Conservation (phyloP, 2,329 filamentous ascomycete genomes). For the Pyrenophora teres region DNA sequence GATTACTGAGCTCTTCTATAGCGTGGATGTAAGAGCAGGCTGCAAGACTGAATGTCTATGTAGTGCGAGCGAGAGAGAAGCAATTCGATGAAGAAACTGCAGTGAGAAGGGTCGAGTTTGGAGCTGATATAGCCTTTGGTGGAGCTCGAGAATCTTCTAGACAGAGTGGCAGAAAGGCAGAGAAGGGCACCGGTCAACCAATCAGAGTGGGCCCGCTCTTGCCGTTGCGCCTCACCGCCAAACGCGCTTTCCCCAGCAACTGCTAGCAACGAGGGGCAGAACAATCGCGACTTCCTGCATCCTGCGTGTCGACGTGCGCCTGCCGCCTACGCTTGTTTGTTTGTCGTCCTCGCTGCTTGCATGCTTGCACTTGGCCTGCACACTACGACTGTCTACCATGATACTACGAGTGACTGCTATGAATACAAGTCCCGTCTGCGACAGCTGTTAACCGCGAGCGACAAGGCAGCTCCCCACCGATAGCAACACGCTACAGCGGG, state of each 20-base stretch:
- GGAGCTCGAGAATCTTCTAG: constrained; percentile 48
- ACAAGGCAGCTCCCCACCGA: neutral
- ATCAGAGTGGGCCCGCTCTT: constrained; percentile 23
- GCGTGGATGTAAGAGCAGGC: constrained; percentile 26
- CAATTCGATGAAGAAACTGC: constrained; percentile 33
- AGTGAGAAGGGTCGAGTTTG: constrained; percentile 30
- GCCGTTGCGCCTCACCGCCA: constrained; percentile 33
- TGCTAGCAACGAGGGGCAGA: constrained; percentile 19
- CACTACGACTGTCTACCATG: neutral
- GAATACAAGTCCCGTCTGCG: neutral
- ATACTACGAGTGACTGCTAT: neutral
- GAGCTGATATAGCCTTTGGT: constrained; percentile 39
- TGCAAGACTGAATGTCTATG: constrained; percentile 28
- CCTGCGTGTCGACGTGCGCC: constrained; percentile 4
- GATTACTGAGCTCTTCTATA: constrained; percentile 27
- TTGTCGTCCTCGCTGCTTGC: neutral
- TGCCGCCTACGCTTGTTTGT: constrained; percentile 2
- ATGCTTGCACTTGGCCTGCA: neutral
- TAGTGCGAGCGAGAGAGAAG: constrained; percentile 18
- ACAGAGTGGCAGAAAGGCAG: constrained; percentile 41
- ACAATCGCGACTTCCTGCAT: constrained; percentile 7
- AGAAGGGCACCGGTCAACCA: constrained; percentile 33
- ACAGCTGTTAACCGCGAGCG: neutral
- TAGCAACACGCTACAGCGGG: neutral
- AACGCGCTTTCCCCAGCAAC: constrained; percentile 25